A percentile compares a stretch with the other conserved stretches of the same genome.
Conservation (phyloP, 257 asterid species). For the Echium plantagineum region DNA sequence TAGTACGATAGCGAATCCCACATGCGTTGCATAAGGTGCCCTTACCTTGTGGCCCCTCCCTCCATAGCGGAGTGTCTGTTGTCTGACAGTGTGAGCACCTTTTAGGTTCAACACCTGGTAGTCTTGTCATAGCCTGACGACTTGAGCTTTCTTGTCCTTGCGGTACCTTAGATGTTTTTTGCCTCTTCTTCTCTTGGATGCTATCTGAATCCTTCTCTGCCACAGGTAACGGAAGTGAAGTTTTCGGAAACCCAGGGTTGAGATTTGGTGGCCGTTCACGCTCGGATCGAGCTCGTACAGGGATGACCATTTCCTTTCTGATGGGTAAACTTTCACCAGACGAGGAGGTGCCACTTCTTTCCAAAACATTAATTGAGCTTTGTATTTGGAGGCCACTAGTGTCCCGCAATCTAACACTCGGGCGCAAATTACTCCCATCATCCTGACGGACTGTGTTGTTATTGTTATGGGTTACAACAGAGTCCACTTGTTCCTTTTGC, state of each 20-base stretch:
- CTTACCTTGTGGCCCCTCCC: constrained; percentile 83
- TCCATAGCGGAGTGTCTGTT: constrained; percentile 82
- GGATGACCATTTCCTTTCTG: constrained; percentile 27
- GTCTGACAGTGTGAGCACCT: constrained; percentile 68
- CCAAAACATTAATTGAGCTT: constrained; percentile 72
- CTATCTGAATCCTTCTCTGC: constrained; percentile 20
- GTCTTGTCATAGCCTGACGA: constrained; percentile 5
- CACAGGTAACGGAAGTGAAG: constrained; percentile 21
- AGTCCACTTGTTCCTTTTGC: constrained; percentile 15
- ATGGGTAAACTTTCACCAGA: constrained; percentile 25
- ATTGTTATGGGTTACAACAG: constrained; percentile 5
- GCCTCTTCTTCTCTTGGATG: constrained; percentile 27
- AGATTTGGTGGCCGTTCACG: constrained; percentile 39
- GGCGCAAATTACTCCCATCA: constrained; percentile 11
- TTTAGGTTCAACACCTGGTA: constrained; percentile 10
- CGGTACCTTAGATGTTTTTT: constrained; percentile 8
- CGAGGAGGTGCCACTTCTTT: constrained; percentile 37
- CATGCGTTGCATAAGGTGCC: constrained; percentile 89
- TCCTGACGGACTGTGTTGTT: not conserved
- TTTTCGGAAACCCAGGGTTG: constrained; percentile 27
- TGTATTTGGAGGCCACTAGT: constrained; percentile 36
- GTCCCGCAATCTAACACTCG: constrained; percentile 21
- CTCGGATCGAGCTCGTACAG: constrained; percentile 50
- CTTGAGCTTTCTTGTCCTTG: not conserved
- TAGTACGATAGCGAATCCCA: constrained; percentile 75